Conservation (phyloP, 2,329 filamentous ascomycete species). For the Diplodia mutila region DNA sequence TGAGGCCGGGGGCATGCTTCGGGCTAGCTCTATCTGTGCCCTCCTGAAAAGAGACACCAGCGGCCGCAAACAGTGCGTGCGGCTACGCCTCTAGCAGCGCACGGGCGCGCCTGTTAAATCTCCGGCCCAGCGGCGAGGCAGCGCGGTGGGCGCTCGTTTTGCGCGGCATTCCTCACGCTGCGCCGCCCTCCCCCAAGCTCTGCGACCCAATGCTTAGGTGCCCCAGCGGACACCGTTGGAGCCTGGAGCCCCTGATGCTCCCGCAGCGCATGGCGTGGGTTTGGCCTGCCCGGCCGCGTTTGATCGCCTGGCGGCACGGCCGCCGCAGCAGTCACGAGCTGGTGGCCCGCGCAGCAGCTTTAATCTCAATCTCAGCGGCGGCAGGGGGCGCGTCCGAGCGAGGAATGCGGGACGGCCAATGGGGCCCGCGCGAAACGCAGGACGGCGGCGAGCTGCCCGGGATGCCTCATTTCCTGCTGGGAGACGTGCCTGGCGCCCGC, state of each 20-base stretch:
- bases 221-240: constrained; percentile 17
- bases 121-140: constrained; percentile 16
- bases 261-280: constrained; percentile 9
- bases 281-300: constrained; percentile 18
- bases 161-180: not conserved
- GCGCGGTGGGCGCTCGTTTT: not conserved
- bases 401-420: constrained; percentile 23
- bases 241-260: constrained; percentile 22
- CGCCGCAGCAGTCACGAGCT: constrained; percentile 21
- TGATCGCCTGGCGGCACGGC: constrained; percentile 22
- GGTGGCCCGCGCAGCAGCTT: constrained; percentile 17
- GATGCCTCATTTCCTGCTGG: constrained; percentile 24
- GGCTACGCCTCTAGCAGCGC: constrained; percentile 16
- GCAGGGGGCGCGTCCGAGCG: constrained; percentile 23
- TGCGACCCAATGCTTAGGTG: not conserved
- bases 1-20: constrained; percentile 5
- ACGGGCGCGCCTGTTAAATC: constrained; percentile 20
- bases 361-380: constrained; percentile 26
- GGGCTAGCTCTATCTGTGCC: constrained; percentile 17
- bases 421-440: constrained; percentile 16
- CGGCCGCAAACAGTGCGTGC: constrained; percentile 23
- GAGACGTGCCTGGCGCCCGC: constrained; percentile 12
- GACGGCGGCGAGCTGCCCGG: constrained; percentile 17
- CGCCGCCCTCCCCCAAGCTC: not conserved
- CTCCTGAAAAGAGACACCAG: constrained; percentile 20